These are phyloP conservation scores for Candida insectorum DNA, from an alignment of 805 yeast genomes.

Conservation along the genomic window DNA sequence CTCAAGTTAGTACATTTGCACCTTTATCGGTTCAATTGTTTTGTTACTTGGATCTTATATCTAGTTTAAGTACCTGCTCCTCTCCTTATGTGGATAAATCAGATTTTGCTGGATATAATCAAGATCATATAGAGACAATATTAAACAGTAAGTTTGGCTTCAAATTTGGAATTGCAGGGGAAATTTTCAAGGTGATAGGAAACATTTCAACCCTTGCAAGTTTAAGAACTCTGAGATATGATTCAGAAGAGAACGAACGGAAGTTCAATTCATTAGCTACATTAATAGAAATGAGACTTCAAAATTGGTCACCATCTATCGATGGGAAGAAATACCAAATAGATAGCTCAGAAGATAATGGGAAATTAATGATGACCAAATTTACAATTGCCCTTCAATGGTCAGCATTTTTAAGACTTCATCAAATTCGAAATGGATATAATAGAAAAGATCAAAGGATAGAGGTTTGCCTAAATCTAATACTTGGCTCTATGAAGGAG, in stretches of 20 bases:
- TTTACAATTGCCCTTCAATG: slow-evolving; percentile 26
- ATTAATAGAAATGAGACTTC: slow-evolving; percentile 22
- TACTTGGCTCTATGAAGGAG: slow-evolving; percentile 16
- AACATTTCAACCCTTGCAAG: slow-evolving; percentile 24
- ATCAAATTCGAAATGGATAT: slow-evolving; percentile 25
- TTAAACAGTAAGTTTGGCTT: slow-evolving; percentile 23
- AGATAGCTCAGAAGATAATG: slow-evolving; percentile 6
- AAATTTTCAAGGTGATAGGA: slow-evolving; percentile 23
- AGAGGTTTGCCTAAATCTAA: slow-evolving; percentile 19
- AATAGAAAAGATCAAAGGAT: slow-evolving; percentile 21
- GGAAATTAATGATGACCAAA: slow-evolving; percentile 13
- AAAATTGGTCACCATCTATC: slow-evolving; percentile 22
- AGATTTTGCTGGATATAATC: slow-evolving; percentile 8
- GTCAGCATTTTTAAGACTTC: slow-evolving; percentile 24
- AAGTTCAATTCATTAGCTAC: slow-evolving; percentile 21
- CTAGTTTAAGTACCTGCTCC: slow-evolving; percentile 23
- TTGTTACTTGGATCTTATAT: slow-evolving; percentile 24
- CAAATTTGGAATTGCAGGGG: slow-evolving; percentile 27
- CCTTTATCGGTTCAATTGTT: slow-evolving; percentile 23
- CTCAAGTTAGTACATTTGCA: slow-evolving; percentile 13
- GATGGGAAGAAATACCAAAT: slow-evolving; percentile 15
- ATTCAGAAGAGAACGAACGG: slow-evolving; percentile 15
- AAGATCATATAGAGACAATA: slow-evolving; percentile 15
- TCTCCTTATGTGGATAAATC: slow-evolving; percentile 16
- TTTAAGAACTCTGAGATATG: slow-evolving; percentile 14